Conservation (phyloP, 2,329 filamentous ascomycete species). For the Thielaviopsis populi region DNA sequence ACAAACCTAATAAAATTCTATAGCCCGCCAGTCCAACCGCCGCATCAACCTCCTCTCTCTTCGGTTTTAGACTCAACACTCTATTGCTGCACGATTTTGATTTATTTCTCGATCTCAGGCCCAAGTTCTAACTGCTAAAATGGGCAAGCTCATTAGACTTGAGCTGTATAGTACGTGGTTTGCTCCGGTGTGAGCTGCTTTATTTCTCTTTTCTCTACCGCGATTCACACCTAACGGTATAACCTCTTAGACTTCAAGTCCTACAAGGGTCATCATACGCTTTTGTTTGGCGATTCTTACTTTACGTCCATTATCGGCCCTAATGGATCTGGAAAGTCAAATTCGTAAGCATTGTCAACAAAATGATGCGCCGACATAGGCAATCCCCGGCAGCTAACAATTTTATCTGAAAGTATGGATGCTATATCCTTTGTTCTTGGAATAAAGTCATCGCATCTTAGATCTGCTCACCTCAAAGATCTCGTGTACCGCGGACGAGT, state of each 20-base stretch:
- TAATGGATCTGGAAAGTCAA: slow-evolving; percentile 98
- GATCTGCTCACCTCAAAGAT: slow-evolving; percentile 84
- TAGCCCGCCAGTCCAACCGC: not conserved
- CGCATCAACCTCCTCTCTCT: not conserved
- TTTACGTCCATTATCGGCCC: slow-evolving; percentile 98
- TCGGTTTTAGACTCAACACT: not conserved
- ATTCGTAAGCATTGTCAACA: slow-evolving; percentile 52
- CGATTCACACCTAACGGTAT: slow-evolving; percentile 5
- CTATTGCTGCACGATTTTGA: not conserved
- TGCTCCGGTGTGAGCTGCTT: slow-evolving; percentile 9
- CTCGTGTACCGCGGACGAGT: slow-evolving; percentile 92
- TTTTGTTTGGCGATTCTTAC: slow-evolving; percentile 93
- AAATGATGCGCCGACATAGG: not conserved
- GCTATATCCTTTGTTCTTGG: slow-evolving; percentile 97
- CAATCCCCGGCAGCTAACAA: not conserved
- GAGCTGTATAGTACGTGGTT: slow-evolving; percentile 70
- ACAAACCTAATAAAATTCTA: not conserved
- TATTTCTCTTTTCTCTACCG: not conserved
- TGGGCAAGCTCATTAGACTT: slow-evolving; percentile 92
- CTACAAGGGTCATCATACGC: slow-evolving; percentile 89
- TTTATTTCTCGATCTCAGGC: not conserved
- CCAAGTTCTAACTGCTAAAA: slow-evolving; percentile 32
- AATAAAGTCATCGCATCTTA: slow-evolving; percentile 95
- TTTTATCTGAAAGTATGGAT: slow-evolving; percentile 57
- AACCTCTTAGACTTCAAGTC: slow-evolving; percentile 77